Evolutionary conservation across 2,329 filamentous ascomycete genomes (phyloP).

Genomic region (Talaromyces sp.): DNA sequence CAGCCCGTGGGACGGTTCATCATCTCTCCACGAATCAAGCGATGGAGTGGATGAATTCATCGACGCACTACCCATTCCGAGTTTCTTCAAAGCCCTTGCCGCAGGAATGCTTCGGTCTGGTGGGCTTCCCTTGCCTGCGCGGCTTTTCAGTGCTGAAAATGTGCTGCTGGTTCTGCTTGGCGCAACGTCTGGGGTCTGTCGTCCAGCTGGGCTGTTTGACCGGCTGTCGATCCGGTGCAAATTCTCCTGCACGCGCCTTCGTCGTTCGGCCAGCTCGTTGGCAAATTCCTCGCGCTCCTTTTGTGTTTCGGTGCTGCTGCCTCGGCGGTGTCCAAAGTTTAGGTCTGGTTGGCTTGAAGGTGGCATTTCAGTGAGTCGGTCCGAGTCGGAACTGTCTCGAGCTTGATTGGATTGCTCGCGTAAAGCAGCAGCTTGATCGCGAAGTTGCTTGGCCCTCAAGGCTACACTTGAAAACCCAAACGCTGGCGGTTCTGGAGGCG

Average conservation of each 20-base stretch:
- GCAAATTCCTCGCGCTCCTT: slow-evolving; percentile 45
- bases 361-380: slow-evolving; percentile 4
- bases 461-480: slow-evolving; percentile 23
- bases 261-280: slow-evolving; percentile 44
- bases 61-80: slow-evolving; percentile 27
- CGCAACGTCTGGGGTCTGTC: slow-evolving; percentile 28
- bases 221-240: slow-evolving; percentile 40
- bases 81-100: slow-evolving; percentile 35
- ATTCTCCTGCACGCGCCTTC: slow-evolving; percentile 45
- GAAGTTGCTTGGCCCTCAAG: slow-evolving; percentile 32
- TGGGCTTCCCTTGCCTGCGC: slow-evolving; percentile 29
- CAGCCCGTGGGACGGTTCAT: slow-evolving; percentile 27
- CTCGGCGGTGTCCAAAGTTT: slow-evolving; percentile 35
- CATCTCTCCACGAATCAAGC: slow-evolving; percentile 33
- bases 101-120: slow-evolving; percentile 22
- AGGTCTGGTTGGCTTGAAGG: slow-evolving; percentile 47
- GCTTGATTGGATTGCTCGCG: slow-evolving; percentile 15
- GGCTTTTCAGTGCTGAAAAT: slow-evolving; percentile 42
- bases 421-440: slow-evolving; percentile 31
- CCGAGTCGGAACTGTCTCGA: not conserved
- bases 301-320: slow-evolving; percentile 45
- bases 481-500: slow-evolving; percentile 12
- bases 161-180: slow-evolving; percentile 34
- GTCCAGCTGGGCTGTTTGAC: slow-evolving; percentile 37
- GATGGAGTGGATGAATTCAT: slow-evolving; percentile 32